phyloP scores from a whole-genome alignment of 768 basidiomycete genomes.

The Lactifluus pinguis region DNA sequence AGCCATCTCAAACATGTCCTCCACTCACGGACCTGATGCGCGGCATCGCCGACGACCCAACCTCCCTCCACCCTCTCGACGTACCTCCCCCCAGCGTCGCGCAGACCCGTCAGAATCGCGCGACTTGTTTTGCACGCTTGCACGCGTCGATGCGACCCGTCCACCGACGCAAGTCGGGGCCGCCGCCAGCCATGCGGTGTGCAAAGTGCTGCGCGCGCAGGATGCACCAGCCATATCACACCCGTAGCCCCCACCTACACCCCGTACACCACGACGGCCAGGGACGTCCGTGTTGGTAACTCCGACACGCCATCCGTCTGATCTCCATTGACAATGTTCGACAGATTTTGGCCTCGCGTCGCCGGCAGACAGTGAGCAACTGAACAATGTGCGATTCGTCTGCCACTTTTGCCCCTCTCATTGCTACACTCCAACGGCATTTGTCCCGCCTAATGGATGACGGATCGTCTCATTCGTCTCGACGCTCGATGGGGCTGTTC shows the following conservation, averaged over 20 bases:
- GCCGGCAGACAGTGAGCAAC: no score
- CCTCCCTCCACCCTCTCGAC: slow-evolving; percentile 28
- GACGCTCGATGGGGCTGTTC: no score
- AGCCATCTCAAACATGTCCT: slow-evolving; percentile 44
- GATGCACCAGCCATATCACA: slow-evolving; percentile 47
- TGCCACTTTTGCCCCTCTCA: no score
- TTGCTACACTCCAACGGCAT: no score
- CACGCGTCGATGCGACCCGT: slow-evolving; percentile 55
- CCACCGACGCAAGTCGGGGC: slow-evolving; percentile 62
- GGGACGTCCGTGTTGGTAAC: no score
- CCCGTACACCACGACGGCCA: slow-evolving; percentile 40
- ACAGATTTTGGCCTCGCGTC: no score
- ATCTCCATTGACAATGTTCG: no score
- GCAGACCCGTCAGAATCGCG: slow-evolving; percentile 36
- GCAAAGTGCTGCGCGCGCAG: slow-evolving; percentile 60
- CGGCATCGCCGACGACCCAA: slow-evolving; percentile 17
- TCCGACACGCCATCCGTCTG: no score
- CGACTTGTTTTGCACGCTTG: slow-evolving; percentile 56
- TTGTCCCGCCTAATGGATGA: no score
- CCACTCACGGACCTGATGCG: slow-evolving; percentile 35
- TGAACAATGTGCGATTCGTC: no score
- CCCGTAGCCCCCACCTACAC: slow-evolving; percentile 42
- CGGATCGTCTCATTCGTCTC: no score
- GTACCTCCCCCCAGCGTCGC: slow-evolving; percentile 28
- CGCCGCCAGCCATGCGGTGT: slow-evolving; percentile 56